Percentiles rank a stretch among this genome's conserved stretches.
phyloP scores from a whole-genome alignment of 495 filamentous ascomycete species.

The Tuber brumale region DNA sequence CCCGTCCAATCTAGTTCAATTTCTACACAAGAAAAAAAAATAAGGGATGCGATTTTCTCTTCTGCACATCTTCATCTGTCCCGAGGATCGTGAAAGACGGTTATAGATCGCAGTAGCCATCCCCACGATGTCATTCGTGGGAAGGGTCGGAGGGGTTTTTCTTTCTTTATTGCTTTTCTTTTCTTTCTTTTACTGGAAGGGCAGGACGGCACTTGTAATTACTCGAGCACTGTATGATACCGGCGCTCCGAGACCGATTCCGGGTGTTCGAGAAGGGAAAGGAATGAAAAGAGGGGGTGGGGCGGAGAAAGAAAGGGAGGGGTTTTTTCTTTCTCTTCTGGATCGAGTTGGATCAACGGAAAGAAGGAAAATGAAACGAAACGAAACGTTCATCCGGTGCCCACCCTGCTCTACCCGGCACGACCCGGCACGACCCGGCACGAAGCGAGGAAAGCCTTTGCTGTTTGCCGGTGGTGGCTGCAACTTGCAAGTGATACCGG shows the following conservation, averaged over 20 bases:
- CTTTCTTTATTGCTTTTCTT: neutral
- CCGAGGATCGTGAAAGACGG: slow-evolving; percentile 35
- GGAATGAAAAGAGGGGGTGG: neutral
- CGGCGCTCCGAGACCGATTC: neutral
- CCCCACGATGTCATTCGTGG: slow-evolving; percentile 4
- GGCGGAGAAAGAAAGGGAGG: neutral
- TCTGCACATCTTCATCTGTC: slow-evolving; percentile 31
- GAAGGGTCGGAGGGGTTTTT: neutral
- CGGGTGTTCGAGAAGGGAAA: neutral
- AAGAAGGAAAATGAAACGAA: neutral
- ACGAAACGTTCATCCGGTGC: neutral
- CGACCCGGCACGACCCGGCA: slow-evolving; percentile 8
- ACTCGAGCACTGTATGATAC: neutral
- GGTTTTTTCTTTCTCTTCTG: neutral
- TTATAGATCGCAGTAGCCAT: slow-evolving; percentile 31
- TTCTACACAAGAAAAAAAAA: neutral
- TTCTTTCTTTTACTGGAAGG: neutral
- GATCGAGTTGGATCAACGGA: neutral
- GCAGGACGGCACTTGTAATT: neutral
- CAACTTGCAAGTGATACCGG: slow-evolving; percentile 3
- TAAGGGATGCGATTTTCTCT: neutral
- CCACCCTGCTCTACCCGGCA: slow-evolving; percentile 6
- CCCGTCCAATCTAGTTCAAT: neutral
- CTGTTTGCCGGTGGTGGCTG: neutral
- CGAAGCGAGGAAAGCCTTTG: slow-evolving; percentile 11